phyloP scores from a whole-genome alignment of 75 land plant species.

The Sequoia sempervirens region DNA sequence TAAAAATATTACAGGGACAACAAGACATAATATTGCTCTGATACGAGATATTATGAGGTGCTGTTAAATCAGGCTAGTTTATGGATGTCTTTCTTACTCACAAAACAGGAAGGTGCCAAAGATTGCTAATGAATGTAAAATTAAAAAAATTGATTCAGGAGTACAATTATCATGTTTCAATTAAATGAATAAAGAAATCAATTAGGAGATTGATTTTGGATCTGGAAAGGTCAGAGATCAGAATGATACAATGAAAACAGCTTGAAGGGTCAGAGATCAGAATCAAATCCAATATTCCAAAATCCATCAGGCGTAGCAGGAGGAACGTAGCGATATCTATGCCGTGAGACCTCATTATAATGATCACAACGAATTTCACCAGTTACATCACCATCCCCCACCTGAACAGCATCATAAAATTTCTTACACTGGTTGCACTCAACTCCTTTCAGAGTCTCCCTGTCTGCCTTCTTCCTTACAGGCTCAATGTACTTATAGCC shows the following conservation, averaged over 20 bases:
- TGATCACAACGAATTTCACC: slow-evolving; percentile 65
- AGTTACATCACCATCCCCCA: slow-evolving; percentile 31
- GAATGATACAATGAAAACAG: background rate
- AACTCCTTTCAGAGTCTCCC: slow-evolving; percentile 75
- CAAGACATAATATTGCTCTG: background rate
- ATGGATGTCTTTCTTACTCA: background rate
- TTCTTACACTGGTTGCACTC: slow-evolving; percentile 98
- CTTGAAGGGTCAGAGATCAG: slow-evolving; percentile 40
- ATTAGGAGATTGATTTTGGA: background rate
- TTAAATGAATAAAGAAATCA: slow-evolving; percentile 1
- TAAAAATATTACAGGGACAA: background rate
- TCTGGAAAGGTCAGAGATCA: background rate
- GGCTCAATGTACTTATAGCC: slow-evolving; percentile 69
- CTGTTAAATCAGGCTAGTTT: background rate
- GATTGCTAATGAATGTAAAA: background rate
- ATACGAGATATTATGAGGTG: background rate
- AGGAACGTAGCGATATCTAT: slow-evolving; percentile 80
- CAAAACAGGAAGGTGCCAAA: background rate
- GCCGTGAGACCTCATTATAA: slow-evolving; percentile 85
- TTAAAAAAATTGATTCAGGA: background rate
- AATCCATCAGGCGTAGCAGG: slow-evolving; percentile 95
- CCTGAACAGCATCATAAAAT: slow-evolving; percentile 92
- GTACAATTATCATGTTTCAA: slow-evolving; percentile 5
- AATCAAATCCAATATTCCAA: slow-evolving; percentile 99
- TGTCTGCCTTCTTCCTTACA: slow-evolving; percentile 80